Evolutionary conservation across 768 basidiomycete genomes (phyloP).

Genomic region (Kwoniella dejecticola): DNA sequence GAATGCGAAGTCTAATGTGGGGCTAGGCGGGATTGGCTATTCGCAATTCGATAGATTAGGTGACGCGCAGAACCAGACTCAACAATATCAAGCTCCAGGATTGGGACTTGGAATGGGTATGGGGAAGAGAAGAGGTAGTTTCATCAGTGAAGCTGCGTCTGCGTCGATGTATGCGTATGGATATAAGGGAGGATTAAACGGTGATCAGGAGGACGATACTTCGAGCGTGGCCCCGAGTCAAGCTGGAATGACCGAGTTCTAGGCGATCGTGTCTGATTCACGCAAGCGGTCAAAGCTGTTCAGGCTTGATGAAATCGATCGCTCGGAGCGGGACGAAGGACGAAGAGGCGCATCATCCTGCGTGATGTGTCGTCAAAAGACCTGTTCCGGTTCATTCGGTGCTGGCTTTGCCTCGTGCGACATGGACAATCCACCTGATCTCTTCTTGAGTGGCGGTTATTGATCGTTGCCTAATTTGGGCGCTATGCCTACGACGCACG

Average conservation of each 20-base stretch:
- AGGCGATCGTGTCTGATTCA: too few relatives aligned
- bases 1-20: constrained; percentile 35
- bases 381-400: too few relatives aligned
- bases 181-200: constrained; percentile 50
- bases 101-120: constrained; percentile 41
- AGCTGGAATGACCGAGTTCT: constrained; percentile 54
- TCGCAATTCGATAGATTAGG: constrained; percentile 84
- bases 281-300: too few relatives aligned
- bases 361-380: too few relatives aligned
- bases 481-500: too few relatives aligned
- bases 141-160: constrained; percentile 44
- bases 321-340: too few relatives aligned
- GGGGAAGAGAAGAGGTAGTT: constrained; percentile 11
- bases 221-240: constrained; percentile 54
- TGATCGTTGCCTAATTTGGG: too few relatives aligned
- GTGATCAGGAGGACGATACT: constrained; percentile 44
- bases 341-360: too few relatives aligned
- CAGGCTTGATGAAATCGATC: too few relatives aligned
- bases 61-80: not conserved
- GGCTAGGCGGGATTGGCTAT: constrained; percentile 67
- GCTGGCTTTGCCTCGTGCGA: too few relatives aligned
- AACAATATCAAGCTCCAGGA: not conserved
- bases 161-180: constrained; percentile 51
- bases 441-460: too few relatives aligned
- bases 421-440: too few relatives aligned